These are phyloP conservation scores for Cadophora luteo-olivacea DNA, from an alignment of 2,329 filamentous ascomycete genomes.

Conservation along the genomic window DNA sequence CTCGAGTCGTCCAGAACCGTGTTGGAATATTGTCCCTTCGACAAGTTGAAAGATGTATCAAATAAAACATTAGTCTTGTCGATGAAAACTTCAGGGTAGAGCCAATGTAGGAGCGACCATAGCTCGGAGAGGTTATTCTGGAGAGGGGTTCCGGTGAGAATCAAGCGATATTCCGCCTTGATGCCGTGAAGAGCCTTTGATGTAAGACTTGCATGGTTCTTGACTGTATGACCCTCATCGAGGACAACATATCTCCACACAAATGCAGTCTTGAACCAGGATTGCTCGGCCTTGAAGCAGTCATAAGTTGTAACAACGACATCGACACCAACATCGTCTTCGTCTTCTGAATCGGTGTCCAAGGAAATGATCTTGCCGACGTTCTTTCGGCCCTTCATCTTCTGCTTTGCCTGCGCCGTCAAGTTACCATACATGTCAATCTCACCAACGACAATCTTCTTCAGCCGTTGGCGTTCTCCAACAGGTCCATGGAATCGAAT, in stretches of 20 bases:
- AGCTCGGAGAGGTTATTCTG: constrained; percentile 65
- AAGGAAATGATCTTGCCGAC: constrained; percentile 35
- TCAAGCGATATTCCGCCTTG: constrained; percentile 45
- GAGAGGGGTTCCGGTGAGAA: constrained; percentile 56
- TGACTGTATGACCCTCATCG: constrained; percentile 57
- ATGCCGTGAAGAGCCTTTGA: constrained; percentile 44
- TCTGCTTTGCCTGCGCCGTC: constrained; percentile 40
- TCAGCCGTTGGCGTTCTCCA: constrained; percentile 52
- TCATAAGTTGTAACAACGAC: constrained; percentile 59
- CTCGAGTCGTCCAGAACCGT: constrained; percentile 59
- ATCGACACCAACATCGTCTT: constrained; percentile 45
- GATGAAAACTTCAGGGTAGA: constrained; percentile 64
- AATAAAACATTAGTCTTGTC: constrained; percentile 57
- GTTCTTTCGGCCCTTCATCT: constrained; percentile 35
- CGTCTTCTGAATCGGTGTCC: constrained; percentile 41
- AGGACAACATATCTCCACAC: constrained; percentile 59
- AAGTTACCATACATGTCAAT: constrained; percentile 52
- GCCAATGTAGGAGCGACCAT: constrained; percentile 63
- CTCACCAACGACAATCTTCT: constrained; percentile 53
- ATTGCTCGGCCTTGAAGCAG: constrained; percentile 51
- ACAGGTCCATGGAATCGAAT: constrained; percentile 55
- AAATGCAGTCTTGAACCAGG: constrained; percentile 57
- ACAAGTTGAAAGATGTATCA: constrained; percentile 61
- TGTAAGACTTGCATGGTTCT: constrained; percentile 50
- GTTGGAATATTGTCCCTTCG: constrained; percentile 58